These are phyloP conservation scores for Cercospora sesami DNA, from an alignment of 2,329 filamentous ascomycete species.

Conservation along the genomic window DNA sequence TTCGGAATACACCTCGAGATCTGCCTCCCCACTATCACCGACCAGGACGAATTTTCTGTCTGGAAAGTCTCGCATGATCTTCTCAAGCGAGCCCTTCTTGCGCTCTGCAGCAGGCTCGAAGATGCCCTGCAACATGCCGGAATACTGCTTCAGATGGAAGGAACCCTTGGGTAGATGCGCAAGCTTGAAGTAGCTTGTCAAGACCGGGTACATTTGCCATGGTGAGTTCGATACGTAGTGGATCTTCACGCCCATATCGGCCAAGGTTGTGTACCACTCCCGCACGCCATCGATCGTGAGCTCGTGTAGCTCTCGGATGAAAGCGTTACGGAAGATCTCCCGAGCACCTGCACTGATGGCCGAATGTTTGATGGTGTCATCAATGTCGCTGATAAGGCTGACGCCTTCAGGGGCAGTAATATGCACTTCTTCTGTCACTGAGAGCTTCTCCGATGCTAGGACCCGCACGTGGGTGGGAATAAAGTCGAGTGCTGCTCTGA, in stretches of 20 bases:
- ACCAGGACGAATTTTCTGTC: constrained; percentile 85
- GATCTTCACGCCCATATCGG: constrained; percentile 77
- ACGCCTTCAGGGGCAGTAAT: constrained; percentile 77
- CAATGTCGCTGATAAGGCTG: constrained; percentile 94
- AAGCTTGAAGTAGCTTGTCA: constrained; percentile 79
- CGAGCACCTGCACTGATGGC: constrained; percentile 83
- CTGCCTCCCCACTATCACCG: constrained; percentile 93
- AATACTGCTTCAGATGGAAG: constrained; percentile 94
- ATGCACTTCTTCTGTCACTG: constrained; percentile 73
- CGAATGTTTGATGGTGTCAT: constrained; percentile 95
- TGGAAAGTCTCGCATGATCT: constrained; percentile 85
- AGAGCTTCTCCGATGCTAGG: constrained; percentile 80
- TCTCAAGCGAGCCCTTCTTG: constrained; percentile 84
- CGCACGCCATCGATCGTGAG: constrained; percentile 82
- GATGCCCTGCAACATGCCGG: constrained; percentile 94
- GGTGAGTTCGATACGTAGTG: constrained; percentile 99
- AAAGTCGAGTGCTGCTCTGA: constrained; percentile 81
- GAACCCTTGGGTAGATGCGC: constrained; percentile 83
- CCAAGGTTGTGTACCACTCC: constrained; percentile 82
- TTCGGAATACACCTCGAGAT: constrained; percentile 95
- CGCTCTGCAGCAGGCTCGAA: constrained; percentile 96
- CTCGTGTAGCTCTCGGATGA: constrained; percentile 79
- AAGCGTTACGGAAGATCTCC: constrained; percentile 95
- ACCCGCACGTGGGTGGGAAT: constrained; percentile 86
- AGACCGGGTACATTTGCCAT: constrained; percentile 92